Evolutionary conservation across 1,284 basidiomycete species (phyloP), one percentile per base, ranked within the genome.

Genomic region (Ganoderma lucidum): DNA sequence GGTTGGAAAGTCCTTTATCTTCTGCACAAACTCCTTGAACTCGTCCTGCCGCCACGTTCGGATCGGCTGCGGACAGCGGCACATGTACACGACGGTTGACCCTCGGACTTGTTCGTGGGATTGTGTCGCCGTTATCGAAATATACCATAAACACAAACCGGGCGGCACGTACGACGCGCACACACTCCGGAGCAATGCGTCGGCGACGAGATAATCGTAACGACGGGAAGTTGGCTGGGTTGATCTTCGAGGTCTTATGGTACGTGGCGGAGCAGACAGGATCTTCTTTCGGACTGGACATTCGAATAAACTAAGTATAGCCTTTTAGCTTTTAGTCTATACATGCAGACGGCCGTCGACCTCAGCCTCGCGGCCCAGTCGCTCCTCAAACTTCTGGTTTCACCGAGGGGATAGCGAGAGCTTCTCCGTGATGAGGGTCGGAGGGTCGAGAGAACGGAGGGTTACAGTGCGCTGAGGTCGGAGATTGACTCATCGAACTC

Each of bases 171-270:
- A 84, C 73, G 83, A 79, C n/a, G 80, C 80, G 76, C 83, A 84
- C 66, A 76, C 78, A 70, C 84, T 84, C 71, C 83, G 79, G 55
- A 81, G 76, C 76, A 81, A 81, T 30, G 77, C 75, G 62, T 80
- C 80, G 64, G 83, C 83, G 32, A 85, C 75, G 67, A 84, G 23
- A 23, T 23, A 23, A 23, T 23, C 71, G 45, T 77, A 69, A 68
- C 80, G 62, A 78, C 44, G 44, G 44, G 44, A n/a, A 6, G 5
- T 19, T 5, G 44, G 44, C 15, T 19, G 17, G 41, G 41, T 42
- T 17, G 1, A n/a, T 23, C 44, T 19, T 17, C 17, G 17, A n/a
- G 19, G 44, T 17, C 8, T 45, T 1, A 23, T 0, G 15, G 17
- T 45, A 45, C 17, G 44, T 19, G 17, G 44, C 15, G 44, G 19